phyloP scores from a whole-genome alignment of 2,329 filamentous ascomycete species.

The Colletotrichum sp. region DNA sequence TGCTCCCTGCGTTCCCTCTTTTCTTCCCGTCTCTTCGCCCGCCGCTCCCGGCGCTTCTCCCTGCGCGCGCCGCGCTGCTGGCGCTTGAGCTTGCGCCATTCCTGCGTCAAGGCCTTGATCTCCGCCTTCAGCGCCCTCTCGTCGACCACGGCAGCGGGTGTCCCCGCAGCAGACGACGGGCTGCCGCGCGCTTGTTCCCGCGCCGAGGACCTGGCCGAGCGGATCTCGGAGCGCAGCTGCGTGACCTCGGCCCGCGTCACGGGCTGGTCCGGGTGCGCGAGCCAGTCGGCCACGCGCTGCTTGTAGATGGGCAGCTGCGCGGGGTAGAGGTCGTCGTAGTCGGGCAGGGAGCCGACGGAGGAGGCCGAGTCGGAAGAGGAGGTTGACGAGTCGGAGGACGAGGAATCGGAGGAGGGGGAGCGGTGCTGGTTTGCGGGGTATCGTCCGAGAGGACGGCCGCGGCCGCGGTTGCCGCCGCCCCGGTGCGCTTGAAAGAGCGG shows the following conservation, averaged over 20 bases:
- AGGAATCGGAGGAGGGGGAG: slow-evolving; percentile 38
- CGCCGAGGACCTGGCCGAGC: not conserved
- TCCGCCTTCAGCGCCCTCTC: slow-evolving; percentile 43
- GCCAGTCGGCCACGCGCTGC: slow-evolving; percentile 51
- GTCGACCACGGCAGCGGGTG: slow-evolving; percentile 24
- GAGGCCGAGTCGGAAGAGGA: slow-evolving; percentile 36
- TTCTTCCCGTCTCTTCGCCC: slow-evolving; percentile 31
- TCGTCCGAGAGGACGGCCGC: not conserved
- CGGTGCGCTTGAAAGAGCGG: not conserved
- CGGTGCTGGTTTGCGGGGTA: slow-evolving; percentile 22
- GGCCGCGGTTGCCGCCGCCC: slow-evolving; percentile 10
- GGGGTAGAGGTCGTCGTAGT: slow-evolving; percentile 54
- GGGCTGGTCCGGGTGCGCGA: slow-evolving; percentile 51
- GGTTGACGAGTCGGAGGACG: slow-evolving; percentile 37
- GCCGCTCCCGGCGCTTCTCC: slow-evolving; percentile 33
- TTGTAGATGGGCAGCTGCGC: slow-evolving; percentile 52
- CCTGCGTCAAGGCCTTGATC: slow-evolving; percentile 46
- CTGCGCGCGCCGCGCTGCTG: slow-evolving; percentile 33
- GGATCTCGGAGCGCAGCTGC: not conserved
- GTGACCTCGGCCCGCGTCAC: slow-evolving; percentile 50
- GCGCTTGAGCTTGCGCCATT: slow-evolving; percentile 42
- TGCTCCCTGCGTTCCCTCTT: slow-evolving; percentile 34
- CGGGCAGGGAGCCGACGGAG: slow-evolving; percentile 58
- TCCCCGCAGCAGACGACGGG: not conserved
- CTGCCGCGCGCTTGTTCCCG: not conserved